phyloP scores from a whole-genome alignment of 495 filamentous ascomycete genomes.

The Tetracladium setigerum region DNA sequence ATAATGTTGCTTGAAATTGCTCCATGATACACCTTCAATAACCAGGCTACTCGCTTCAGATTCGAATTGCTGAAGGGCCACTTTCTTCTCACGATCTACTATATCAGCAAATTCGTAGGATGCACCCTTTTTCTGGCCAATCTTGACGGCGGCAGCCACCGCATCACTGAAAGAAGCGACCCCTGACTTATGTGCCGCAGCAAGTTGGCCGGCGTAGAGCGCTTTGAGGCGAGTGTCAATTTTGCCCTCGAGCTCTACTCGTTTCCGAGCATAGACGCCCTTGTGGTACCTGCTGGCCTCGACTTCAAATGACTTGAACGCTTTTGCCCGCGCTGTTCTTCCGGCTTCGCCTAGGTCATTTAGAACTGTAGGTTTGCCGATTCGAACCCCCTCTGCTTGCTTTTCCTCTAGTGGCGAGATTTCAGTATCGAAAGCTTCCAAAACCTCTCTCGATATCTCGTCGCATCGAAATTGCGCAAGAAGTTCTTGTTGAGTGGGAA shows the following conservation, averaged over 20 bases:
- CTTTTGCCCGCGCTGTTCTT: slow-evolving; percentile 60
- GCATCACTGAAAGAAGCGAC: slow-evolving; percentile 81
- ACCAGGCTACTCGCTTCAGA: slow-evolving; percentile 63
- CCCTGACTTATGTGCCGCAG: slow-evolving; percentile 82
- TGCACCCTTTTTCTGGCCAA: slow-evolving; percentile 81
- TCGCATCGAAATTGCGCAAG: slow-evolving; percentile 97
- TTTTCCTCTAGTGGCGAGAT: slow-evolving; percentile 81
- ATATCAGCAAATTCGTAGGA: slow-evolving; percentile 93
- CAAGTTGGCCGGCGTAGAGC: slow-evolving; percentile 79
- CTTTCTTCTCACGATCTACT: slow-evolving; percentile 72
- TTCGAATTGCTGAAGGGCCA: slow-evolving; percentile 67
- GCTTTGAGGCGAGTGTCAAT: slow-evolving; percentile 80
- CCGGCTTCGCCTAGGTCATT: slow-evolving; percentile 71
- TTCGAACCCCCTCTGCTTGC: slow-evolving; percentile 62
- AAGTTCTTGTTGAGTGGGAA: slow-evolving; percentile 94
- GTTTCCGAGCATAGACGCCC: slow-evolving; percentile 81
- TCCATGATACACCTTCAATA: slow-evolving; percentile 77
- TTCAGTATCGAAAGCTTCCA: slow-evolving; percentile 73
- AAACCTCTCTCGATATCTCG: slow-evolving; percentile 83
- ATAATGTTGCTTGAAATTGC: slow-evolving; percentile 52
- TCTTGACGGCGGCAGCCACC: slow-evolving; percentile 67
- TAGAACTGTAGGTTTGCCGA: slow-evolving; percentile 64
- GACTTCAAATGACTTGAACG: slow-evolving; percentile 74
- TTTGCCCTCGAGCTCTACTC: slow-evolving; percentile 74
- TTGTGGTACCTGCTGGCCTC: slow-evolving; percentile 95